Evolutionary conservation across 352 stramenopile genomes (phyloP).

Genomic region (Pseudoperonospora humuli): DNA sequence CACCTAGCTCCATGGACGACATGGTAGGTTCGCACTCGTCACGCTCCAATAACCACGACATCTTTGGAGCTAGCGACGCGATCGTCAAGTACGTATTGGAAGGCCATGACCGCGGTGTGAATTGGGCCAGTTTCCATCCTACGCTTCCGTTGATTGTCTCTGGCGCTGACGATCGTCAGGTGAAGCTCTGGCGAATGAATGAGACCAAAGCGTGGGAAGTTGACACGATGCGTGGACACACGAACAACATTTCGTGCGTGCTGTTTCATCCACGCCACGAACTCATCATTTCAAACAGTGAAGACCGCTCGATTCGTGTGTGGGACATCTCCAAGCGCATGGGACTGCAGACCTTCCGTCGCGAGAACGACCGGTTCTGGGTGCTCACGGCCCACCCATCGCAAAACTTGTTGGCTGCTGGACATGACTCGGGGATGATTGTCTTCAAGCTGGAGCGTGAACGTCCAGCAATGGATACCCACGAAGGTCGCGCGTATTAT

Average conservation of each 20-base stretch:
- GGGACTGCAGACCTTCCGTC: constrained; percentile 97
- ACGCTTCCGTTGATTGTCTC: constrained; percentile 97
- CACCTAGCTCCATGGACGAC: constrained; percentile 73
- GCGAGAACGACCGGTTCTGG: constrained; percentile 99
- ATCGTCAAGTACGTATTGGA: constrained; percentile 99
- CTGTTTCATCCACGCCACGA: constrained; percentile 99
- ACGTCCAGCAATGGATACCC: constrained; percentile 89
- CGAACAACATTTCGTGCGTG: constrained; percentile 99
- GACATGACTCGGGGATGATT: constrained; percentile 99
- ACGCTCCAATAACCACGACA: constrained; percentile 84
- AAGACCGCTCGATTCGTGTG: constrained; percentile 98
- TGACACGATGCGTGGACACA: constrained; percentile 99
- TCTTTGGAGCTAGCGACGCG: constrained; percentile 98
- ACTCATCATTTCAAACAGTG: constrained; percentile 98
- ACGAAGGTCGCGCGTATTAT: constrained; percentile 90
- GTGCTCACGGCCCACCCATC: constrained; percentile 93
- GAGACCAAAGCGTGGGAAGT: constrained; percentile 99
- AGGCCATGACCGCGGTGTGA: constrained; percentile 98
- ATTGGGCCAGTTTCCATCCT: constrained; percentile 99
- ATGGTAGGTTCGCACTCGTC: constrained; percentile 33
- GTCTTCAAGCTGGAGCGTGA: constrained; percentile 99
- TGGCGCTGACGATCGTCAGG: constrained; percentile 97
- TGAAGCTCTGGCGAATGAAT: constrained; percentile 99
- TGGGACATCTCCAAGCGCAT: constrained; percentile 99
- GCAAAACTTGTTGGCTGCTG: constrained; percentile 97